These are phyloP conservation scores for Oleoguttula mirabilis DNA, from an alignment of 495 filamentous ascomycete species.

Conservation along the genomic window DNA sequence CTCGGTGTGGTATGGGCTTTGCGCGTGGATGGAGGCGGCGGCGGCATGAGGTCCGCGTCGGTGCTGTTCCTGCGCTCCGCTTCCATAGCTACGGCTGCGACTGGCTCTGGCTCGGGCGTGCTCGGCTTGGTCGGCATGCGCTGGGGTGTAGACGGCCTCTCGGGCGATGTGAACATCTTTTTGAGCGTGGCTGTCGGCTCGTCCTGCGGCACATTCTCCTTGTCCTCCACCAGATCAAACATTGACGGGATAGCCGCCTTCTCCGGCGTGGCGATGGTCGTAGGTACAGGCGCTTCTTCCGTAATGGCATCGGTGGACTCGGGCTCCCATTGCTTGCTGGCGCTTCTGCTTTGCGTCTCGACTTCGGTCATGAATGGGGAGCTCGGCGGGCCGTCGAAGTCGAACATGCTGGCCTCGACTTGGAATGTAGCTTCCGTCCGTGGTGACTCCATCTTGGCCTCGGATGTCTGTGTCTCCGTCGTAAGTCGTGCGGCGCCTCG, in stretches of 20 bases:
- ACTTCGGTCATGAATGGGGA: constrained; percentile 32
- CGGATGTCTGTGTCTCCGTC: too few relatives aligned
- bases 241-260: not conserved
- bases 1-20: constrained; percentile 8
- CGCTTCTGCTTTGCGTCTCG: constrained; percentile 9
- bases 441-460: not conserved
- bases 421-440: not conserved
- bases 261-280: not conserved
- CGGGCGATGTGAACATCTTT: constrained; percentile 15
- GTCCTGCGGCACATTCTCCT: constrained; percentile 16
- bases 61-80: constrained; percentile 1
- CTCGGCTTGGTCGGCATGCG: not conserved
- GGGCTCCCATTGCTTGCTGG: constrained; percentile 9
- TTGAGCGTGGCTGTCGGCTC: constrained; percentile 14
- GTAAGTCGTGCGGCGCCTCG: too few relatives aligned
- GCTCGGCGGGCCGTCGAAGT: constrained; percentile 25
- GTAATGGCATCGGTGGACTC: not conserved
- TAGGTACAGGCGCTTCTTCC: not conserved
- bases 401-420: constrained; percentile 13
- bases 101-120: constrained; percentile 5
- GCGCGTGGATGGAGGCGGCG: constrained; percentile 14
- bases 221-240: constrained; percentile 10
- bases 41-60: constrained; percentile 14
- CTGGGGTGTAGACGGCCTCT: constrained; percentile 8
- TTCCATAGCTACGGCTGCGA: not conserved